These are phyloP conservation scores for Penicillium polonicum DNA, from an alignment of 2,329 filamentous ascomycete genomes.

Conservation along the genomic window DNA sequence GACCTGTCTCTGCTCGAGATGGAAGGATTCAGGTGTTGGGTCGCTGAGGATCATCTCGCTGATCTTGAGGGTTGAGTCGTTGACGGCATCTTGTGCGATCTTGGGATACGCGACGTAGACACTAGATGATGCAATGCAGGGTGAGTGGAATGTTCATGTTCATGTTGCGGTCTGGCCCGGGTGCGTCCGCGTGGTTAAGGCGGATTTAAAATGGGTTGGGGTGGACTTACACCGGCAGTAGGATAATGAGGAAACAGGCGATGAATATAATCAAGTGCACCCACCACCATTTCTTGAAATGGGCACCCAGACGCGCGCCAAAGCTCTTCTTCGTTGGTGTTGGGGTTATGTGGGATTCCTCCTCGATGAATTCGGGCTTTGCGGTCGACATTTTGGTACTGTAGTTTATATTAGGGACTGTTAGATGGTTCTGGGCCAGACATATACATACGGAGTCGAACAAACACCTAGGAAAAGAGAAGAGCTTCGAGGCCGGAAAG, in stretches of 20 bases:
- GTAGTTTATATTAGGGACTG: neutral
- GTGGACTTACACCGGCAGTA: constrained; percentile 57
- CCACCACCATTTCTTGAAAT: constrained; percentile 55
- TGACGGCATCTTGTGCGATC: constrained; percentile 56
- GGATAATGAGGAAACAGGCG: constrained; percentile 53
- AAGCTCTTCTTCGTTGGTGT: constrained; percentile 25
- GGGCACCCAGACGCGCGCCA: constrained; percentile 28
- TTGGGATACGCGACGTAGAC: constrained; percentile 60
- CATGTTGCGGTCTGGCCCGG: neutral
- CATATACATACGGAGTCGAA: neutral
- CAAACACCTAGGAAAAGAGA: neutral
- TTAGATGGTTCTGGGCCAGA: neutral
- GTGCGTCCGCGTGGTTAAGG: too few relatives aligned
- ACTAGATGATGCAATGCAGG: constrained; percentile 32
- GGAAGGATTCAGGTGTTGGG: constrained; percentile 50
- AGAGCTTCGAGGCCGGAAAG: neutral
- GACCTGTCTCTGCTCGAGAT: constrained; percentile 49
- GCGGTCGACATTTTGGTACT: constrained; percentile 17
- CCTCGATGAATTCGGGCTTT: constrained; percentile 28
- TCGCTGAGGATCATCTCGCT: constrained; percentile 52
- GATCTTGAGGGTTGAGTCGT: constrained; percentile 53
- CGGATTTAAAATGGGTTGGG: neutral
- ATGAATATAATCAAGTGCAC: constrained; percentile 52
- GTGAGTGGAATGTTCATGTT: neutral
- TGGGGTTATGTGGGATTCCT: constrained; percentile 13